Conservation (phyloP, 1,284 basidiomycete species). For the Fistulina hepatica region DNA sequence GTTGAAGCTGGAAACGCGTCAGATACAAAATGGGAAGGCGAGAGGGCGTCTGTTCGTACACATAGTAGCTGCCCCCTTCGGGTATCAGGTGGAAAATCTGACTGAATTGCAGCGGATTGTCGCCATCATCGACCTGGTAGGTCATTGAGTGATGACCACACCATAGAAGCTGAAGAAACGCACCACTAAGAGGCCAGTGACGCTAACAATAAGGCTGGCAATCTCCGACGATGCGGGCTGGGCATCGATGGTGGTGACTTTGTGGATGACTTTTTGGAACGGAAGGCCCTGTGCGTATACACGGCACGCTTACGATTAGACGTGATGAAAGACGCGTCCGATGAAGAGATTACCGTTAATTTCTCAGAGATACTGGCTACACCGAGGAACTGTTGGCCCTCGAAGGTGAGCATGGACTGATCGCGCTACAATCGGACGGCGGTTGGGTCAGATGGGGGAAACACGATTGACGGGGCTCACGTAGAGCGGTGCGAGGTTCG, state of each 20-base stretch:
- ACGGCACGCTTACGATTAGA: constrained; percentile 6
- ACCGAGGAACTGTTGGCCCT: constrained; percentile 60
- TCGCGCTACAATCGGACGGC: constrained; percentile 48
- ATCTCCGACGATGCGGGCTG: constrained; percentile 69
- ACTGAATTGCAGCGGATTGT: constrained; percentile 77
- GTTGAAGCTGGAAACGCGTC: constrained; percentile 44
- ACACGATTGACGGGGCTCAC: constrained; percentile 35
- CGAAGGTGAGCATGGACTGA: constrained; percentile 85
- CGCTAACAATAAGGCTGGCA: constrained; percentile 72
- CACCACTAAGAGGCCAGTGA: constrained; percentile 79
- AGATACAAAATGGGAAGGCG: not conserved
- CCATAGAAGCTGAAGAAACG: constrained; percentile 16
- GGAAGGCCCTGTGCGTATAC: constrained; percentile 51
- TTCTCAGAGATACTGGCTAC: constrained; percentile 62
- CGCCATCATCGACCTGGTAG: constrained; percentile 64
- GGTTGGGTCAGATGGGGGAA: constrained; percentile 15
- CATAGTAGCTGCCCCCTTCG: constrained; percentile 73
- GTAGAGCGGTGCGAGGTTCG: constrained; percentile 52
- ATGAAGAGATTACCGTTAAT: constrained; percentile 51
- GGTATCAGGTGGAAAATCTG: constrained; percentile 88
- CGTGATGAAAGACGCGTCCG: too few relatives aligned
- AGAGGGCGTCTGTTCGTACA: constrained; percentile 39
- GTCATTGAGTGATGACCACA: not conserved
- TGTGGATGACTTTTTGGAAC: constrained; percentile 77
- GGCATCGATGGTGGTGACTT: constrained; percentile 76